Conservation (phyloP, 805 yeast genomes). For the Citeromyces matritensis region DNA sequence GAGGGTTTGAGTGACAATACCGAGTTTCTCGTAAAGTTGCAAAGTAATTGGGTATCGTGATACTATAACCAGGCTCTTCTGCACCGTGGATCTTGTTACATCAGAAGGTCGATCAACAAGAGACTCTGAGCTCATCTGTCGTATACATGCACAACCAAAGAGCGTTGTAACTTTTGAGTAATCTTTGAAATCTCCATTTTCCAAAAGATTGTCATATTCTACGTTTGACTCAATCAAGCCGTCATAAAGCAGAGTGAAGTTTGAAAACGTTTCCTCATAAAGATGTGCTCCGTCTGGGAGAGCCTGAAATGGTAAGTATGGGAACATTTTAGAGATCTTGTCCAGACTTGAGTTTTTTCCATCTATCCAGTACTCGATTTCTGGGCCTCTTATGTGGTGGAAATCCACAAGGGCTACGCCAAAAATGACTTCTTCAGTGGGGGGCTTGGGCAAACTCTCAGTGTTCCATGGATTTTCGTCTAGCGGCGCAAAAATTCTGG, state of each 20-base stretch:
- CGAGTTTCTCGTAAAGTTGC: slow-evolving; percentile 78
- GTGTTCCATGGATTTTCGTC: too few relatives aligned
- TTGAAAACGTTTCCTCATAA: slow-evolving; percentile 85
- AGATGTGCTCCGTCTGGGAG: slow-evolving; percentile 93
- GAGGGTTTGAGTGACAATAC: slow-evolving; percentile 77
- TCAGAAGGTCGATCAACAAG: slow-evolving; percentile 26
- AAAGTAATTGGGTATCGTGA: slow-evolving; percentile 76
- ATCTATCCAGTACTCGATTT: slow-evolving; percentile 79
- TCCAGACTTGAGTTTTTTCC: slow-evolving; percentile 19
- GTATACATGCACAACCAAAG: slow-evolving; percentile 91
- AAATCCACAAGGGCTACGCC: slow-evolving; percentile 87
- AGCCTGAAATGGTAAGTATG: slow-evolving; percentile 84
- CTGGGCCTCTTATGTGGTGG: slow-evolving; percentile 88
- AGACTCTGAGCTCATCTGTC: slow-evolving; percentile 65
- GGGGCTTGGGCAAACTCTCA: too few relatives aligned
- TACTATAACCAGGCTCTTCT: slow-evolving; percentile 82
- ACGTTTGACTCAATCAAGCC: slow-evolving; percentile 15
- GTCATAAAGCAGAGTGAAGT: slow-evolving; percentile 72
- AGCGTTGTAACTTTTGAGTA: slow-evolving; percentile 38
- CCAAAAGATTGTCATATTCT: not conserved
- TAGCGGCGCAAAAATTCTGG: too few relatives aligned
- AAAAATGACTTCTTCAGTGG: slow-evolving; percentile 31
- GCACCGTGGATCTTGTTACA: slow-evolving; percentile 76
- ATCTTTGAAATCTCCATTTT: slow-evolving; percentile 3
- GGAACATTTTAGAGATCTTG: slow-evolving; percentile 42